Percentiles rank a stretch among this genome's conserved stretches.
phyloP scores from a whole-genome alignment of 202 grass and related monocot genomes.

The Carex sylvatica region DNA sequence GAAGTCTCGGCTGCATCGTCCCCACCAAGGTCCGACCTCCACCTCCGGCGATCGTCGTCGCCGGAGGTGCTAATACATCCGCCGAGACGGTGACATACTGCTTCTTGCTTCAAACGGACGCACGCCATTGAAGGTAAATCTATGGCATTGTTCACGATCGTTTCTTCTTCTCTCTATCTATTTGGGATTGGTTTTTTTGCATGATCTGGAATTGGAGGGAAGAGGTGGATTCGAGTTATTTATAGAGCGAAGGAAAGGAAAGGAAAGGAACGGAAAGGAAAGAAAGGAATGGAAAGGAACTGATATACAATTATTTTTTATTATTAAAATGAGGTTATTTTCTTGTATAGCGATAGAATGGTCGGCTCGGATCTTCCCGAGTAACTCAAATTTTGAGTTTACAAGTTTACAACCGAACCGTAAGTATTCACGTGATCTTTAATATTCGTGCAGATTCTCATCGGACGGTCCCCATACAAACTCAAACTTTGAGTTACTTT shows the following conservation, averaged over 20 bases:
- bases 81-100: conserved; percentile 1
- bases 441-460: no score
- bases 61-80: conserved; percentile 14
- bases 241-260: conserved; percentile 17
- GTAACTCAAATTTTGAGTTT: no score
- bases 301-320: background rate
- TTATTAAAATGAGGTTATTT: conserved; percentile 2
- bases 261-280: conserved; percentile 22
- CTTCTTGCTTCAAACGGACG: background rate
- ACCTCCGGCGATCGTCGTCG: conserved; percentile 35
- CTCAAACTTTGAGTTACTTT: no score
- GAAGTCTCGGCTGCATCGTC: conserved; percentile 40
- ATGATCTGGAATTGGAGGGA: conserved; percentile 24
- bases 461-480: no score
- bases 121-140: background rate
- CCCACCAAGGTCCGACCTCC: conserved; percentile 3
- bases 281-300: conserved; percentile 22
- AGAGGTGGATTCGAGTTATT: conserved; percentile 10
- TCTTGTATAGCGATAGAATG: background rate
- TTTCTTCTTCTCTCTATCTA: background rate
- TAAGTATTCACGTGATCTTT: no score
- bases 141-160: background rate
- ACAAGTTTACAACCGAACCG: no score
- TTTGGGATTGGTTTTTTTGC: conserved; percentile 2
- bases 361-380: no score